Base-by-base conservation (phyloP, 768 basidiomycete genomes). In the Lepiota subincarnata region DNA sequence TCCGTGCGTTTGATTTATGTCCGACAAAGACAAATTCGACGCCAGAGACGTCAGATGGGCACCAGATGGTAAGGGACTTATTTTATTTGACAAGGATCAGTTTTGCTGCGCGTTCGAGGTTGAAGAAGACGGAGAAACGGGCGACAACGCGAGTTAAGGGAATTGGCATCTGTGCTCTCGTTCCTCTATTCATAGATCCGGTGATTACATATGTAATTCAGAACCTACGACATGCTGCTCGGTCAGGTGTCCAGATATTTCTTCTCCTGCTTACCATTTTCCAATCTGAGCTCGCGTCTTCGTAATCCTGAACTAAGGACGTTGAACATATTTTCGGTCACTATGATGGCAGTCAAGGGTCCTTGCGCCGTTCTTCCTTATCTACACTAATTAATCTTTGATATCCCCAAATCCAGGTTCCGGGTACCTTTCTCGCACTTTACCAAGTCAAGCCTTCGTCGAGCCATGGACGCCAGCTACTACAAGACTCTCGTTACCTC, bases 51-150 rank as follows among this genome's bases (percentile, higher is more conserved):
- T 90, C 4, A 75, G 68, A 38, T 97, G 92, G 91, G 81, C 89
- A 11, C 88, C 89, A 3, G 92, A 97, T 62, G 94, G 94, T 2
- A 87, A 88, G 57, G 88, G 88, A 0, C 67, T 95, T 50, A 72
- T 87, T 1, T 65, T 96, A 45, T 52, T 92, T 52, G 90, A 89
- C 60, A 87, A 79, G 62, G 83, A 87, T 31, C 79, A 79, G 38
- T 96, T 93, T 63, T 95, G 92, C 64, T 91, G 89, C 64, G 88
- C 86, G 5, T 92, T 90, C 55, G 88, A 91, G 65, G 89, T 89
- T 5, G 76, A 81, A 60, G 82, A 78, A 13, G 73, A 70, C 35
- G 59, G 54, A 6, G 57, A 57, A 22, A 43, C 24, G 18, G 35
- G 46, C 16, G 42, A 11, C 28, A 20, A 50, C 41, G 20, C 37